Base-by-base conservation (phyloP, 805 yeast genomes). In the Blastobotrys mokoenaii region DNA sequence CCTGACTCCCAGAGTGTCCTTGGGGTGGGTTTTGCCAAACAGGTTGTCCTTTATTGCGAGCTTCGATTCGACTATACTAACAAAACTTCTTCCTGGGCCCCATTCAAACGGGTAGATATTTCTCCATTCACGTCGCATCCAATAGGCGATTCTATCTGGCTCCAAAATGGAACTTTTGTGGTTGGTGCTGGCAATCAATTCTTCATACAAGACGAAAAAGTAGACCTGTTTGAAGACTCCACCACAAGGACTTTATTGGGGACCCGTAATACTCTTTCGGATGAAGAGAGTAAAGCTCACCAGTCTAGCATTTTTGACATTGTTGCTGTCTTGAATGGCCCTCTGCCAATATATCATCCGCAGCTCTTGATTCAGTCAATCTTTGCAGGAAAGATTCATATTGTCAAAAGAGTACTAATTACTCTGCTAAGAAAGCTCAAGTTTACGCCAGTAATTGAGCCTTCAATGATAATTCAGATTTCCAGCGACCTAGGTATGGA, bases 131-230 rank as follows among this genome's bases (percentile, higher is more conserved):
- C 96, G 0, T 68, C 84, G 0, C 96, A 88, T 59, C 70, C 70
- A 12, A 87, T 89, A 48, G 96, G 96, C 6, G 97, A 89, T 60
- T 82, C 94, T 12, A 70, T 83, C 11, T 90, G 97, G 97, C 67
- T 90, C 51, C 71, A 74, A 40, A 79, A 81, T 55, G 95, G 94
- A 1, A 74, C 79, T 14, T 71, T 89, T 44, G 89, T 84, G 1
- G 77, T 86, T 46, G 96, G 93, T 2, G 72, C 90, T 12, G 97
- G 97, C 0, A 89, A 89, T 62, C 97, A 89, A 59, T 72, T 89
- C 40, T 88, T 84, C 55, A 72, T 89, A 31, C 84, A 84, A 47
- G 95, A 87, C 58, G 80, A 84, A 55, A 58, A 68, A 3, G 61
- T 87, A 29, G 83, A 84, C 58, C 46, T 75, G 6, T 22, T 5